Conservation (phyloP, 345 rosid species). For the Eucalyptus albens region DNA sequence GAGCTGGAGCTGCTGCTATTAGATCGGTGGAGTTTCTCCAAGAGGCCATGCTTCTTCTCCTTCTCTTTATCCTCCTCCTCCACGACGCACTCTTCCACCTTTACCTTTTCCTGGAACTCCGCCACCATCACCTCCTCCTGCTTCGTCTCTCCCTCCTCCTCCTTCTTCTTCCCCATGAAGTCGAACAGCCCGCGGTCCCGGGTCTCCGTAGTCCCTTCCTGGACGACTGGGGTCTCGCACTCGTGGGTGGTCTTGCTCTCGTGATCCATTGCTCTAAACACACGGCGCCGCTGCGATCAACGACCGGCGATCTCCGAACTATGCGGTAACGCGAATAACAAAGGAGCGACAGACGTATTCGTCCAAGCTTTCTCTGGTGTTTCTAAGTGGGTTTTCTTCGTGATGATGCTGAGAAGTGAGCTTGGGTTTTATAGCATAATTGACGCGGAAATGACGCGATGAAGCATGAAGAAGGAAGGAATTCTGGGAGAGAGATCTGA, state of each 20-base stretch:
- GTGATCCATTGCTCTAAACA: not conserved
- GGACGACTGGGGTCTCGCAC: conserved; percentile 16
- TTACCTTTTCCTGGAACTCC: conserved; percentile 53
- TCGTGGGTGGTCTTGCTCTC: conserved; percentile 23
- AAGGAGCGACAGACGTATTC: not conserved
- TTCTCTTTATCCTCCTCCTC: conserved; percentile 18
- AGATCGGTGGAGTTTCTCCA: conserved; percentile 64
- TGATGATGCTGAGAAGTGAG: not conserved
- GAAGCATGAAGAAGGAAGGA: not conserved
- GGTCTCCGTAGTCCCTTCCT: conserved; percentile 17
- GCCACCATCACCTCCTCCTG: conserved; percentile 40
- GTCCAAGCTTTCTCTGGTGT: not conserved
- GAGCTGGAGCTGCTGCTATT: conserved; percentile 77
- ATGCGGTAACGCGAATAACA: not conserved
- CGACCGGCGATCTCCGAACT: not conserved
- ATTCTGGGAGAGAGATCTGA: not conserved
- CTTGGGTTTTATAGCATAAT: conserved; percentile 1
- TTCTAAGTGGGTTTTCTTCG: not conserved
- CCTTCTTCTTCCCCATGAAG: conserved; percentile 67
- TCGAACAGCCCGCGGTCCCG: conserved; percentile 76
- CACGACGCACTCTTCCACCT: not conserved
- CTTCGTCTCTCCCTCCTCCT: conserved; percentile 28
- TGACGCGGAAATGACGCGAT: conserved; percentile 26
- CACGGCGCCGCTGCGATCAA: not conserved
- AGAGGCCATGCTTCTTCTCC: conserved; percentile 38